Conservation (phyloP, 2,329 filamentous ascomycete species). For the Diaporthe citri region DNA sequence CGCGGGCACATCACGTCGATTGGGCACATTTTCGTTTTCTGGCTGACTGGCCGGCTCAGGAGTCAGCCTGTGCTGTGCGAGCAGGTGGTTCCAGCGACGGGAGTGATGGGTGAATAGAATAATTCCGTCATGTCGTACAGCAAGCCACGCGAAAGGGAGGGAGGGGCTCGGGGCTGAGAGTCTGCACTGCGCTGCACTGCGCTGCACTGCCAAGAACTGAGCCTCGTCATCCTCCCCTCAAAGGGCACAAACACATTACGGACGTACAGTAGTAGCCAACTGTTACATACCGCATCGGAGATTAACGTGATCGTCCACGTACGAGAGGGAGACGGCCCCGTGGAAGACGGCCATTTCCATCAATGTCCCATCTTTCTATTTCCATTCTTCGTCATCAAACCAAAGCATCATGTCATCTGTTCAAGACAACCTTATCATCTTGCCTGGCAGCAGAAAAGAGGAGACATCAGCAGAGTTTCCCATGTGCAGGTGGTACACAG, state of each 20-base stretch:
- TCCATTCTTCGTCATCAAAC: slow-evolving; percentile 8
- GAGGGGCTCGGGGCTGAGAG: slow-evolving; percentile 5
- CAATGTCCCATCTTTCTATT: slow-evolving; percentile 2
- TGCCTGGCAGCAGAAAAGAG: slow-evolving; percentile 12
- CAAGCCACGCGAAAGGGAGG: slow-evolving; percentile 1
- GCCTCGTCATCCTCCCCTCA: slow-evolving; percentile 35
- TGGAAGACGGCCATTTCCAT: background rate
- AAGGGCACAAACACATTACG: slow-evolving; percentile 11
- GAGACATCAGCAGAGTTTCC: slow-evolving; percentile 13
- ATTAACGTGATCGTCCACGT: slow-evolving; percentile 11
- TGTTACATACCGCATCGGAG: background rate
- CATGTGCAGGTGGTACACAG: background rate
- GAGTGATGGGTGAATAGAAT: slow-evolving; percentile 5
- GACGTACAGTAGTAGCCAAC: background rate
- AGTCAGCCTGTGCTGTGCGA: slow-evolving; percentile 11
- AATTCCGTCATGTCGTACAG: slow-evolving; percentile 19
- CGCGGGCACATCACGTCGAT: background rate
- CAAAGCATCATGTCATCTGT: background rate
- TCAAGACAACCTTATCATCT: slow-evolving; percentile 12
- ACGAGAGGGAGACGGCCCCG: background rate
- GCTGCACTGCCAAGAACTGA: slow-evolving; percentile 38
- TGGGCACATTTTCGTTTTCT: background rate
- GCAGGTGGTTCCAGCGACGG: background rate
- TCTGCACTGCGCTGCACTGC: slow-evolving; percentile 32
- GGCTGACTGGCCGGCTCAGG: slow-evolving; percentile 10